Conservation (phyloP, 2,329 filamentous ascomycete species). For the Trichoderma harzianum region DNA sequence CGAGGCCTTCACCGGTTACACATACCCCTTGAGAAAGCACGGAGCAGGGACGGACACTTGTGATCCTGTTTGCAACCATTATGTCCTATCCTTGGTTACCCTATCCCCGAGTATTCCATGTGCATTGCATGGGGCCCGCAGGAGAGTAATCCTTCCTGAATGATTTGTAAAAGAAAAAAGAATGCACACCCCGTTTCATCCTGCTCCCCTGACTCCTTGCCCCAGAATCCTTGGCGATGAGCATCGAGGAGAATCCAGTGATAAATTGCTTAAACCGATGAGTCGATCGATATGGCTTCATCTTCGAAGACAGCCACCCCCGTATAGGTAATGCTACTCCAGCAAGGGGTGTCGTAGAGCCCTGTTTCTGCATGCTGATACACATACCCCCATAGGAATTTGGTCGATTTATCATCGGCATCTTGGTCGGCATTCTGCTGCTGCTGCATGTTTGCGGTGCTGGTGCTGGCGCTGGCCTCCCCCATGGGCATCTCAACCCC, state of each 20-base stretch:
- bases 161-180: neutral
- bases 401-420: neutral
- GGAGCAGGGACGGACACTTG: neutral
- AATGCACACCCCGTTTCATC: neutral
- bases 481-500: conserved; percentile 19
- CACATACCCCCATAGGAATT: neutral
- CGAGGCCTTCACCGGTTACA: neutral
- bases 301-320: neutral
- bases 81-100: neutral
- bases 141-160: neutral
- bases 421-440: neutral
- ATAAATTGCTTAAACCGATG: neutral
- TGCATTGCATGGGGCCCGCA: neutral
- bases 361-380: neutral
- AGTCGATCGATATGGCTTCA: conserved; percentile 4
- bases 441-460: neutral
- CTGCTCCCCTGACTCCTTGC: neutral
- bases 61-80: neutral
- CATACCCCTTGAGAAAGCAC: neutral
- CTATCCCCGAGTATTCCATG: neutral
- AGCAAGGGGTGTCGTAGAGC: neutral
- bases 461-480: neutral
- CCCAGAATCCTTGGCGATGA: neutral
- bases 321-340: neutral
- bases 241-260: neutral